phyloP scores from a whole-genome alignment of 139 green algal genomes.

The Protoeuglena noctilucae region DNA sequence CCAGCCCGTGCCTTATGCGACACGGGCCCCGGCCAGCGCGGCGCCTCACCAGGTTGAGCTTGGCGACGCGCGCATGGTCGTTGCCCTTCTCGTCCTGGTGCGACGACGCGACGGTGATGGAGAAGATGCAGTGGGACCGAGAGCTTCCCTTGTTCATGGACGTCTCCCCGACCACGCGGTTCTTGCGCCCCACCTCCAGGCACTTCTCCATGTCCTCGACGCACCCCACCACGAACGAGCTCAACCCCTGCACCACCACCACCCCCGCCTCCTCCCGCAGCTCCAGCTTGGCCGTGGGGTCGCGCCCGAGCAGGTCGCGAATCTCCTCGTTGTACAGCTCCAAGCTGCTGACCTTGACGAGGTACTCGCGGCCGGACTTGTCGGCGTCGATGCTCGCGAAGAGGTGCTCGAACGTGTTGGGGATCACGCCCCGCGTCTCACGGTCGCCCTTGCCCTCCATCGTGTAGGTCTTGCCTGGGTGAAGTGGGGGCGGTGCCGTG shows the following conservation, averaged over 20 bases:
- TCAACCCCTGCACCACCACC: constrained; percentile 51
- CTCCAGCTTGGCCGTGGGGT: constrained; percentile 43
- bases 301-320: constrained; percentile 48
- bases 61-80: constrained; percentile 49
- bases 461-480: constrained; percentile 48
- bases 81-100: constrained; percentile 11
- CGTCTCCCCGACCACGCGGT: constrained; percentile 51
- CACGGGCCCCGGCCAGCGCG: too few species aligned
- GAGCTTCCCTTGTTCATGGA: constrained; percentile 80
- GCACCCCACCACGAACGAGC: constrained; percentile 58
- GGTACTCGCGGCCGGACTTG: constrained; percentile 56
- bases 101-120: constrained; percentile 58
- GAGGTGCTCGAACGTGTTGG: constrained; percentile 51
- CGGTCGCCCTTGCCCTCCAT: constrained; percentile 30
- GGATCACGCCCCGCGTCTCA: constrained; percentile 51
- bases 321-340: constrained; percentile 83
- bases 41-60: constrained; percentile 80
- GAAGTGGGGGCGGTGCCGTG: too few species aligned
- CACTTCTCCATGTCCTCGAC: constrained; percentile 54
- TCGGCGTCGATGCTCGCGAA: constrained; percentile 54
- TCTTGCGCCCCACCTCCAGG: constrained; percentile 65
- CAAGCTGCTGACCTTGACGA: constrained; percentile 59
- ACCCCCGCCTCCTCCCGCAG: constrained; percentile 21
- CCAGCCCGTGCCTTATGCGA: too few species aligned
- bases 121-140: constrained; percentile 72